Conservation (phyloP, 2,329 filamentous ascomycete genomes). For the Periconia sp. region DNA sequence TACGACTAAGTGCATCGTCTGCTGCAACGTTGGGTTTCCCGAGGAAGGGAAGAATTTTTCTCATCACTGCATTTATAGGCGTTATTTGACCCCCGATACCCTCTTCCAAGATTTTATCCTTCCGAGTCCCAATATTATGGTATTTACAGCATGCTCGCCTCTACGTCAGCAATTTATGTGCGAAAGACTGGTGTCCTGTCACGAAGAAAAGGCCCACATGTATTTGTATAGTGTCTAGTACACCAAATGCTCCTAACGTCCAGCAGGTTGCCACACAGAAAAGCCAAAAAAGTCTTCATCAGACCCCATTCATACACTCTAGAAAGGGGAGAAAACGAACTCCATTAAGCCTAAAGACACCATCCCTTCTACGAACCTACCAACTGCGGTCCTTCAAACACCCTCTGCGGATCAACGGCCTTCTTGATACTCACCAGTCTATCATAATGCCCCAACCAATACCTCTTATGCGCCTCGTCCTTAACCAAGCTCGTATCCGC, state of each 20-base stretch:
- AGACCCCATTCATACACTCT: too few species aligned
- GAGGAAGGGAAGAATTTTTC: too few species aligned
- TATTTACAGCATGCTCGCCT: too few species aligned
- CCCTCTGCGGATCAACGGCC: constrained; percentile 36
- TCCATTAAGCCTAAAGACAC: background rate
- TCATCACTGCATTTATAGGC: background rate
- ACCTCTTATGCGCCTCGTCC: constrained; percentile 47
- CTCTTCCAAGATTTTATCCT: background rate
- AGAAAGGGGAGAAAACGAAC: background rate
- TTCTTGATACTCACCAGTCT: constrained; percentile 36
- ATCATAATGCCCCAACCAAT: constrained; percentile 44
- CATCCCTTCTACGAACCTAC: constrained; percentile 16
- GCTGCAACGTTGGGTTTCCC: background rate
- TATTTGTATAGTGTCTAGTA: too few species aligned
- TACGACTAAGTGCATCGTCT: constrained; percentile 23
- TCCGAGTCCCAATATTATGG: background rate
- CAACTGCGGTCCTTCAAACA: constrained; percentile 29
- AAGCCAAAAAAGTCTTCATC: too few species aligned
- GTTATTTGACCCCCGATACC: background rate
- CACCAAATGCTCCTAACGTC: too few species aligned
- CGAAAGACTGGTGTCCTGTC: too few species aligned
- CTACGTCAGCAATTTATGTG: too few species aligned
- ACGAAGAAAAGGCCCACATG: too few species aligned
- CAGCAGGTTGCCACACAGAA: too few species aligned
- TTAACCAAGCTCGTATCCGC: constrained; percentile 50